Evolutionary conservation across 805 yeast genomes (phyloP).

Genomic region (Pichia membranifaciens): DNA sequence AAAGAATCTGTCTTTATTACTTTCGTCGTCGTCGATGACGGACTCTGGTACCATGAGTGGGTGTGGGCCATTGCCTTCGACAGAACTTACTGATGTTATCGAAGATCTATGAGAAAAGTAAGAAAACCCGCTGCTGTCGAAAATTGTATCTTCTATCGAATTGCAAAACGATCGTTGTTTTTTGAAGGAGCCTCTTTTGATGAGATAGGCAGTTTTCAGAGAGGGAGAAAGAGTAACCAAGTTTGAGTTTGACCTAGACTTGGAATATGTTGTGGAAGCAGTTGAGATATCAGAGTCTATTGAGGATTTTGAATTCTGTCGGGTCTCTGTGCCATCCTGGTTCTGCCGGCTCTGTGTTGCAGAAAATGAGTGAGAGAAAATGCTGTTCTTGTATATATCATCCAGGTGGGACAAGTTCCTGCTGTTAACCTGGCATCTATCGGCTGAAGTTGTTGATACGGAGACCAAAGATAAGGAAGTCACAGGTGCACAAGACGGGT

Average conservation of each 20-base stretch:
- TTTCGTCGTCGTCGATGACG: background rate
- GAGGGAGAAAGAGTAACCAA: constrained; percentile 4
- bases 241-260: background rate
- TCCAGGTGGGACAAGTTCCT: background rate
- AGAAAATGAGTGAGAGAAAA: background rate
- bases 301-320: background rate
- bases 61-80: background rate
- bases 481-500: background rate
- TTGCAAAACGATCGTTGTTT: background rate
- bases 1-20: no score
- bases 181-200: constrained; percentile 8
- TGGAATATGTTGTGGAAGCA: background rate
- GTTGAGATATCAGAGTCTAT: background rate
- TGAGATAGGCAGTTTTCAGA: constrained; percentile 5
- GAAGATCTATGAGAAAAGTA: constrained; percentile 1
- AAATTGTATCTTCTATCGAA: background rate
- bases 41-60: constrained; percentile 1
- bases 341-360: background rate
- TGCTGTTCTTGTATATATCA: background rate
- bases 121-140: background rate
- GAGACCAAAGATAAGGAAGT: constrained; percentile 4
- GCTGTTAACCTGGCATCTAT: background rate
- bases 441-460: background rate
- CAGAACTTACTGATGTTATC: background rate
- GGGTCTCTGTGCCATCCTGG: background rate